phyloP scores from a whole-genome alignment of 1,284 basidiomycete genomes.

The Microbotryum violaceum region DNA sequence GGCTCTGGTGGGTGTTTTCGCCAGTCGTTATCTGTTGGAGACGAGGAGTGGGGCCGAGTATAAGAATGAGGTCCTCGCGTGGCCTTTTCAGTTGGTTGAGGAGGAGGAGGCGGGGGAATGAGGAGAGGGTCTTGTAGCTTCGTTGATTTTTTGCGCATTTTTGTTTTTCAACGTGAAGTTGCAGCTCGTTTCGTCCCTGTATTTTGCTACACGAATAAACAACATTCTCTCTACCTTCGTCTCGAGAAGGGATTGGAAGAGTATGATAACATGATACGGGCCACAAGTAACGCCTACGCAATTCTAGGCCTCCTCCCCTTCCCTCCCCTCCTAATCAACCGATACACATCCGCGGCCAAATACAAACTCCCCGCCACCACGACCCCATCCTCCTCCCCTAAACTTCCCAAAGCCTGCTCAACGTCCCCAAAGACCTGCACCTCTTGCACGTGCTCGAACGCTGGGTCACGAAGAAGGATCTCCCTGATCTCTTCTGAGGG shows the following conservation, averaged over 20 bases:
- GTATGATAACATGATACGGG: too few relatives aligned
- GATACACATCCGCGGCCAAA: conserved; percentile 79
- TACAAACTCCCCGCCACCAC: conserved; percentile 85
- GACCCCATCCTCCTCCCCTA: conserved; percentile 46
- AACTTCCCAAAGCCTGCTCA: conserved; percentile 23
- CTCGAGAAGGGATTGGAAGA: too few relatives aligned
- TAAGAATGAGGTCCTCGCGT: background rate
- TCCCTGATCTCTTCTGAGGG: conserved; percentile 47
- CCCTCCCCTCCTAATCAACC: conserved; percentile 37
- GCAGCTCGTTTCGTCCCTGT: too few relatives aligned
- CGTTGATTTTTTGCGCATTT: too few relatives aligned
- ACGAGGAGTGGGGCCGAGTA: conserved; percentile 15
- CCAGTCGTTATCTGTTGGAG: conserved; percentile 33
- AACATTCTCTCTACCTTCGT: too few relatives aligned
- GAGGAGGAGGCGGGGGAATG: background rate
- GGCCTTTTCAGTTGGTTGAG: background rate
- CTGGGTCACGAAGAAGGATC: conserved; percentile 44
- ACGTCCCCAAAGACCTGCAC: conserved; percentile 19
- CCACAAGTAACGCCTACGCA: too few relatives aligned
- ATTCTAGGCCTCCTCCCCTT: too few relatives aligned
- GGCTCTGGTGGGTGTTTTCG: conserved; percentile 35
- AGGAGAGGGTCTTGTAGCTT: too few relatives aligned
- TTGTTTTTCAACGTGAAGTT: too few relatives aligned
- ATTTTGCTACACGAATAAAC: too few relatives aligned
- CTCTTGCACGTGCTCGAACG: conserved; percentile 29